Conservation (phyloP, 31 red algal genomes). For the Endocladia muricata region DNA sequence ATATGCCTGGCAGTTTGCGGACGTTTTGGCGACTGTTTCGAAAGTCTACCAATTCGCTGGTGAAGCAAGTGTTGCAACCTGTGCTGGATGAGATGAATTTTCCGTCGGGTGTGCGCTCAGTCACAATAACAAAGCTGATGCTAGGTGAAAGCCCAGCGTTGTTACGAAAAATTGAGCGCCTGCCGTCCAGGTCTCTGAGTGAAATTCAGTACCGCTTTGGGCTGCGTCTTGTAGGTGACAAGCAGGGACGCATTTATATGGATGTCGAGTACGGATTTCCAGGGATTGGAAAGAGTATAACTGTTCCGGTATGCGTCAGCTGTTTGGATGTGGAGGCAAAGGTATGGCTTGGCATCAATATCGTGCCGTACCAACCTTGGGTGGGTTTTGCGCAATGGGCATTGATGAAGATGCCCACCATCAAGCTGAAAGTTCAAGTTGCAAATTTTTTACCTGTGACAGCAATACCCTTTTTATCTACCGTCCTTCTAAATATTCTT, state of each 20-base stretch:
- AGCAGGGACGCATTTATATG: constrained; percentile 33
- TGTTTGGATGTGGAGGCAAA: constrained; percentile 36
- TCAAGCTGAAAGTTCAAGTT: constrained; percentile 38
- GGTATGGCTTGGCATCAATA: constrained; percentile 52
- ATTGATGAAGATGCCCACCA: constrained; percentile 34
- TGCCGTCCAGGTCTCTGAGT: constrained; percentile 49
- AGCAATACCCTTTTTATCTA: constrained; percentile 46
- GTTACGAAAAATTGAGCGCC: constrained; percentile 47
- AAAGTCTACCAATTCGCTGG: constrained; percentile 38
- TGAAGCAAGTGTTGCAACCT: constrained; percentile 51
- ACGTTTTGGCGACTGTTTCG: constrained; percentile 70
- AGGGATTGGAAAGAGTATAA: not conserved
- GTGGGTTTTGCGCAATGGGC: constrained; percentile 57
- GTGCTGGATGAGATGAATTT: constrained; percentile 48
- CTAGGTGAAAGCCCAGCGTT: constrained; percentile 42
- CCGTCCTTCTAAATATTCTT: constrained; percentile 34
- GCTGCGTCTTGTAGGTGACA: constrained; percentile 29
- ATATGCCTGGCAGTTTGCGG: constrained; percentile 9
- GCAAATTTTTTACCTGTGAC: constrained; percentile 42
- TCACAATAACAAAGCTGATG: constrained; percentile 44
- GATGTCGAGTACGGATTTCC: constrained; percentile 23
- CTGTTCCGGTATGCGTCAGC: constrained; percentile 39
- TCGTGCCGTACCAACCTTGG: constrained; percentile 46
- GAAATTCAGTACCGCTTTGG: constrained; percentile 63
- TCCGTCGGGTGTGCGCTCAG: constrained; percentile 36